Base-by-base conservation (phyloP, 208 protist genomes). In the Phytomonas serpens region DNA sequence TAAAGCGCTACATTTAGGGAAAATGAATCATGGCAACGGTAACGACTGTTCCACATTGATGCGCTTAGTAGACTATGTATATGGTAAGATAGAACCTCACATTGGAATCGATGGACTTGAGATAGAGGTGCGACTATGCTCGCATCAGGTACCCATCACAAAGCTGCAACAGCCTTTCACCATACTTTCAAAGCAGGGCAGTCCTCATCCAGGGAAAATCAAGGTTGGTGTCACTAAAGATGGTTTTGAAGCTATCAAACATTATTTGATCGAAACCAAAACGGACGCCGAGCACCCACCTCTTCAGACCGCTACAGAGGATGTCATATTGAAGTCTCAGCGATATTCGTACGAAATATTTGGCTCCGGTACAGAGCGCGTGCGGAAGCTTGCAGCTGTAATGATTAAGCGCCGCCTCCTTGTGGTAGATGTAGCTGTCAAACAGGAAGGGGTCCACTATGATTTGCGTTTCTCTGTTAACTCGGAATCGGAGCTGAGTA, bases 91-190 rank as follows among this genome's bases (percentile, higher is more conserved):
- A 27, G 64, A 66, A 66, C 72, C 76, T 0, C 77, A 82, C 61
- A 65, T 72, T 27, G 72, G 34, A 3, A 71, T 76, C n/a, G 40
- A 69, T 11, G 65, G 80, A 37, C 31, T 92, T 30, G 89, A 94
- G 75, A 68, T 94, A 27, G 87, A 94, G 73, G 76, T 84, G 13
- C 86, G 89, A 4, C 72, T 94, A 14, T 92, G 88, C 65, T 69
- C 52, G 14, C 76, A 90, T 47, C 66, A 52, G 66, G 71, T 52
- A 14, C 67, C 63, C 63, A 52, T n/a, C 6, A 67, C 23, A 6
- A 19, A 52, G 47, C 19, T 57, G 23, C 47, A n/a, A 0, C 34
- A 67, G 19, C 38, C 34, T 23, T 38, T 62, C 19, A 67, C 38
- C 11, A 67, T 67, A 62, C 4, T 51, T 67, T 38, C 63, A 67